Conservation (phyloP, 2,329 filamentous ascomycete species). For the Hypoxylon sp. region DNA sequence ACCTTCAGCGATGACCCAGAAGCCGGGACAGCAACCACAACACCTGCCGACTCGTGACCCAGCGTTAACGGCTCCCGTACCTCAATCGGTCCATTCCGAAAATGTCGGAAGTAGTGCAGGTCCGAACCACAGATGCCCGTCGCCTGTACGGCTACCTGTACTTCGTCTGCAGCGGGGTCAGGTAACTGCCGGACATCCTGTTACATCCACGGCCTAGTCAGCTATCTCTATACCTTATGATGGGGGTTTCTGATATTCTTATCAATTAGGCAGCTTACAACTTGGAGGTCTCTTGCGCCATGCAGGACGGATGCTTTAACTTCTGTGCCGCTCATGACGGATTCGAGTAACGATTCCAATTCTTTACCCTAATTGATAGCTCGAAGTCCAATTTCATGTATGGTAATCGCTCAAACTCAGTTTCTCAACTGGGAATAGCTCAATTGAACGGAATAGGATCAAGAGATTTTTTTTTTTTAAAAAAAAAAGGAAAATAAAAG, state of each 20-base stretch:
- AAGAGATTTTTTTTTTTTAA: neutral
- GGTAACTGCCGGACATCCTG: conserved; percentile 71
- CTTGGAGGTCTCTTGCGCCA: conserved; percentile 65
- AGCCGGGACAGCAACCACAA: conserved; percentile 68
- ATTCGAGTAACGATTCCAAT: neutral
- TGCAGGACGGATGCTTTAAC: conserved; percentile 70
- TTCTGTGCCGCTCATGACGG: conserved; percentile 44
- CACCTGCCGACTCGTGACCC: conserved; percentile 80
- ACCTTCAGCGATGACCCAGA: conserved; percentile 69
- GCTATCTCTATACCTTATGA: neutral
- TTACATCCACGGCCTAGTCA: neutral
- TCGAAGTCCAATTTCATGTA: neutral
- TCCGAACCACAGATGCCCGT: conserved; percentile 79
- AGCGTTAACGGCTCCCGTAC: conserved; percentile 68
- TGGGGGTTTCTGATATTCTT: neutral
- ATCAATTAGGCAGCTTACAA: conserved; percentile 57
- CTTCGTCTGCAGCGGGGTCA: conserved; percentile 68
- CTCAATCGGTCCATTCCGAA: conserved; percentile 75
- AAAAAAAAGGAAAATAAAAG: conserved; percentile 3
- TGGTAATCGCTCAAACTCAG: neutral
- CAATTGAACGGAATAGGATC: neutral
- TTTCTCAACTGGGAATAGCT: neutral
- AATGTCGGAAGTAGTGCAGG: conserved; percentile 77
- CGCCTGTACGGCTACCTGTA: conserved; percentile 72
- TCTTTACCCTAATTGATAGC: neutral